Evolutionary conservation across 345 rosid species (phyloP).

Genomic region (Camelina neglecta): DNA sequence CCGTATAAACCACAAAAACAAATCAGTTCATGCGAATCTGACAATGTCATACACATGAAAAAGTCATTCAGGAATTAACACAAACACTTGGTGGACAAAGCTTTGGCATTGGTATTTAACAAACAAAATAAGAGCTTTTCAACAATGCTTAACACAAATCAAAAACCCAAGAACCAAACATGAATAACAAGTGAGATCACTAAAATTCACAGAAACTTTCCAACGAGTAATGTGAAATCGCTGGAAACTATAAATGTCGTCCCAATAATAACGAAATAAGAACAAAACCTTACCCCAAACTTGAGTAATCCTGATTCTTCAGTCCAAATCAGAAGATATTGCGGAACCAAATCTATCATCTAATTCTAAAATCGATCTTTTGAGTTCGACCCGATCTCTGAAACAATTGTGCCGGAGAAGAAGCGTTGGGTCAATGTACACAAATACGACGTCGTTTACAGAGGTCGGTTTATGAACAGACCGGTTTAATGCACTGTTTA

Average conservation of each 20-base stretch:
- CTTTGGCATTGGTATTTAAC: neutral
- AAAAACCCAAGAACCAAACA: neutral
- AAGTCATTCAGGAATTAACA: conserved; percentile 33
- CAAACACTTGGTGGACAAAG: conserved; percentile 40
- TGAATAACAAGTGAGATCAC: neutral
- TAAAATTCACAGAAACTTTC: neutral
- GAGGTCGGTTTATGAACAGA: neutral
- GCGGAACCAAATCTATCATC: conserved; percentile 1
- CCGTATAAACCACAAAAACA: conserved; percentile 15
- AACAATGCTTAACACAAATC: neutral
- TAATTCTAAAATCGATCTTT: no score
- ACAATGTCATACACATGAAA: neutral
- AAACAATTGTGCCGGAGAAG: conserved; percentile 7
- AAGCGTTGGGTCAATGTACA: neutral
- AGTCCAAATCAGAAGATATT: neutral
- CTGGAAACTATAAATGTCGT: neutral
- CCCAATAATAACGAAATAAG: conserved; percentile 11
- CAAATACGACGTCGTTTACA: neutral
- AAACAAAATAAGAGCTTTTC: neutral
- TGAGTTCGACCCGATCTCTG: no score
- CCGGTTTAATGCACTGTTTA: neutral
- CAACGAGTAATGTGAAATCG: neutral
- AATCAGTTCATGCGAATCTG: conserved; percentile 3
- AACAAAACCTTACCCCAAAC: neutral
- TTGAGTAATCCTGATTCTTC: neutral